A percentile compares a stretch with the other conserved stretches of the same genome.
Evolutionary conservation across 1,284 basidiomycete species (phyloP).

Genomic region (Pseudozyma pruni): DNA sequence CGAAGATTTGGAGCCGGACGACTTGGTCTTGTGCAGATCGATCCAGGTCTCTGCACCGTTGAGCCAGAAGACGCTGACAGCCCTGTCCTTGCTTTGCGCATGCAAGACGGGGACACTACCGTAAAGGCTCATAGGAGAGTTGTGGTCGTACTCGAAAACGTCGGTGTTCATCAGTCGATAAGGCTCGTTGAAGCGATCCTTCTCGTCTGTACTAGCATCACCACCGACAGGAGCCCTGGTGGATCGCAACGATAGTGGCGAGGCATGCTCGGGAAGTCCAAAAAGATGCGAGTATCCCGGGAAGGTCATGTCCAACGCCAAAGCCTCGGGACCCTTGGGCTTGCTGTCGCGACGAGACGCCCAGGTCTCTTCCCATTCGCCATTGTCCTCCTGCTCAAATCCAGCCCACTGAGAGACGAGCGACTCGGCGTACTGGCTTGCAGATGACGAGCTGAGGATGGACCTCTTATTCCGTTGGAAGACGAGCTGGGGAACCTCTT

Average conservation of each 20-base stretch:
- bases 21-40: conserved; percentile 74
- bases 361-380: conserved; percentile 86
- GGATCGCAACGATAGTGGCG: conserved; percentile 82
- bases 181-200: conserved; percentile 74
- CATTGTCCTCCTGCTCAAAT: conserved; percentile 74
- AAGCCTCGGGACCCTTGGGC: conserved; percentile 96
- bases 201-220: conserved; percentile 44
- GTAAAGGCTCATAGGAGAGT: conserved; percentile 85
- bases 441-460: conserved; percentile 33
- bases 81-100: conserved; percentile 78
- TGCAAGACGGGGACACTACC: conserved; percentile 85
- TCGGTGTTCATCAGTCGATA: conserved; percentile 96
- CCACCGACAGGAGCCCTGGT: conserved; percentile 53
- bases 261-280: conserved; percentile 96
- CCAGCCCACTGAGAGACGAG: conserved; percentile 58
- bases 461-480: conserved; percentile 53
- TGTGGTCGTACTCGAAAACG: conserved; percentile 94
- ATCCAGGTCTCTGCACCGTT: conserved; percentile 95
- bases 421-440: conserved; percentile 23
- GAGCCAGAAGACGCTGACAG: conserved; percentile 91
- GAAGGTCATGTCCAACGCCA: conserved; percentile 92
- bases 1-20: conserved; percentile 14
- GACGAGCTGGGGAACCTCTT: conserved; percentile 44
- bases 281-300: conserved; percentile 89
- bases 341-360: conserved; percentile 87